Base-by-base conservation (phyloP, 179 eudicot species). In the Sideroxylon spinosum region DNA sequence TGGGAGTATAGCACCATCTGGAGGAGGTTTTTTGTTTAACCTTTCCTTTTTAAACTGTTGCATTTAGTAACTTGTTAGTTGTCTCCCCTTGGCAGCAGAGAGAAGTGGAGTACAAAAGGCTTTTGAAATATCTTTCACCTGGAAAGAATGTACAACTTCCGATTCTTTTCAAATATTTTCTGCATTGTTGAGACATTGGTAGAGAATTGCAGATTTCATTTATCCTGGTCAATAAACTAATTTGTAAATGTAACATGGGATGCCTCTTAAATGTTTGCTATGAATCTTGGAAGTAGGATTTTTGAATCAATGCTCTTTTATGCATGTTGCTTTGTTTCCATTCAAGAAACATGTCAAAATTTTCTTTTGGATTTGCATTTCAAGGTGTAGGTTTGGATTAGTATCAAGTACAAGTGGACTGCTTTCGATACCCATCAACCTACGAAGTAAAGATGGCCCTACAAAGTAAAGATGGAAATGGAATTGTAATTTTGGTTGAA, bases 181-280 rank as follows among this genome's bases (percentile, higher is more conserved):
- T 59, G 55, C 77, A 37, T 12, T 37, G 13, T 19, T 32, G 64
- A 57, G 77, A 19, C 53, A 74, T 70, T 78, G 32, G 46, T 50
- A 1, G 63, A 59, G 75, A 71, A 52, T 52, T 26, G 46, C 46
- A 26, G 75, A 61, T 71, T 23, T 26, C 61, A 14, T 71, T 28
- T 25, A 53, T 71, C 61, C 22, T 52, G 60, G 44, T 66, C 75
- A 52, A 71, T 52, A 17, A 52, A 55, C 22, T 32, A 22, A 22
- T 25, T 52, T 52, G 14, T 52, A 9, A 52, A 52, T 71, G 46
- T 19, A 59, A 53, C 28, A 14, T 14, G 19, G 0, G 11, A 70
- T 37, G 3, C 44, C 13, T 49, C 32, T 22, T 49, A 20, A 8
- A 6, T 11, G 9, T 22, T 2, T 70, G 32, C n/a, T 11, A 22